These are phyloP conservation scores for Trichocomaceae sp. DNA, from an alignment of 2,329 filamentous ascomycete genomes.

Conservation along the genomic window DNA sequence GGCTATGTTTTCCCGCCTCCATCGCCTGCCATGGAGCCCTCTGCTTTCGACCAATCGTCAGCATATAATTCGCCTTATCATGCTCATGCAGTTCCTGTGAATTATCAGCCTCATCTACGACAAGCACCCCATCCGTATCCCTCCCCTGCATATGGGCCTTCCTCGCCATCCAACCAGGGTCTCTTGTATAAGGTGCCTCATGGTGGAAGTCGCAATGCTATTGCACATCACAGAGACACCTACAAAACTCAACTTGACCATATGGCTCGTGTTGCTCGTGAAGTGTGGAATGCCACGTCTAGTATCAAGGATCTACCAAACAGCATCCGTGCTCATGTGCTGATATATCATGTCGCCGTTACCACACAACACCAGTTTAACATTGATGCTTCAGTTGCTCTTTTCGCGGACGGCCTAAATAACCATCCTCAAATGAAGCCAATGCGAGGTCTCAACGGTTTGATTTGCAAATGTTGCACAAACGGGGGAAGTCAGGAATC, in stretches of 20 bases:
- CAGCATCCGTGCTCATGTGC: constrained; percentile 55
- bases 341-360: constrained; percentile 57
- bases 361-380: constrained; percentile 54
- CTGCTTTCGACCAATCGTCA: constrained; percentile 16
- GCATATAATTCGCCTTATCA: constrained; percentile 21
- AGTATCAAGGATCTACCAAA: constrained; percentile 56
- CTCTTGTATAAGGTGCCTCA: constrained; percentile 2
- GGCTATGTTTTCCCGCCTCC: constrained; percentile 19
- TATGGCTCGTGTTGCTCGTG: constrained; percentile 51
- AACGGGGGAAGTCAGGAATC: constrained; percentile 13
- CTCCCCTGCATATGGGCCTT: constrained; percentile 15
- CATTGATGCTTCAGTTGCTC: constrained; percentile 50
- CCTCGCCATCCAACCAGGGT: constrained; percentile 14
- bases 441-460: constrained; percentile 48
- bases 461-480: constrained; percentile 51
- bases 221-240: background rate
- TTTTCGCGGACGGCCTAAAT: constrained; percentile 56
- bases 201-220: background rate
- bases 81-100: constrained; percentile 18
- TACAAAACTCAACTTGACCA: constrained; percentile 47
- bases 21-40: constrained; percentile 17
- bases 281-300: constrained; percentile 57
- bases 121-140: constrained; percentile 16
- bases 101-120: constrained; percentile 17
- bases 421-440: constrained; percentile 52